A percentile compares a stretch with the other conserved stretches of the same genome.
Conservation (phyloP, 2,329 filamentous ascomycete species). For the Neonectria neomacrospora region DNA sequence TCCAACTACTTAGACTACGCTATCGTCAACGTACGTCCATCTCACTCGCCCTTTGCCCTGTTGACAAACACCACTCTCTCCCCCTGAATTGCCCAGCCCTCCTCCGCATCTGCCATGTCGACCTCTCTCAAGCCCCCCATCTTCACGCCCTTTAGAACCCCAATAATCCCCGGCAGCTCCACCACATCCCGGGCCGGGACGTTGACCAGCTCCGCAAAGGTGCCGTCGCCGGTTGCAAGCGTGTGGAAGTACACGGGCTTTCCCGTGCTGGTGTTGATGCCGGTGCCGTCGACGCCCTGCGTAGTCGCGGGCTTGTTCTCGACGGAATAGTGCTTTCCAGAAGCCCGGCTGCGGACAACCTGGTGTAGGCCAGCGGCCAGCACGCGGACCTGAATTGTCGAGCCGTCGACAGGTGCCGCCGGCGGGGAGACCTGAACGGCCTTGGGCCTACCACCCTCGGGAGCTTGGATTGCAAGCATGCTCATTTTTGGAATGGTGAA, state of each 20-base stretch:
- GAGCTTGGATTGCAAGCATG: background rate
- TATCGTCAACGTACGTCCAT: background rate
- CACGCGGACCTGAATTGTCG: background rate
- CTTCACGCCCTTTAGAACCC: background rate
- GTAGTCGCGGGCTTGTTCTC: constrained; percentile 59
- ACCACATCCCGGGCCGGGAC: constrained; percentile 52
- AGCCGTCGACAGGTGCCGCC: background rate
- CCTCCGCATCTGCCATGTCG: background rate
- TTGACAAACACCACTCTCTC: background rate
- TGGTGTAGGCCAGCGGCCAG: constrained; percentile 62
- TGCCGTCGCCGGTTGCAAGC: constrained; percentile 46
- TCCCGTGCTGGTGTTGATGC: constrained; percentile 55
- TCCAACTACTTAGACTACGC: background rate
- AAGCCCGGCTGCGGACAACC: constrained; percentile 64
- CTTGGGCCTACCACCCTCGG: background rate
- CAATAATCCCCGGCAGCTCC: constrained; percentile 47
- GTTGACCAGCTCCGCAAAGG: constrained; percentile 62
- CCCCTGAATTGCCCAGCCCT: background rate
- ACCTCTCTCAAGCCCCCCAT: background rate
- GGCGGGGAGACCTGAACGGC: background rate
- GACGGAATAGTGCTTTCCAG: constrained; percentile 64
- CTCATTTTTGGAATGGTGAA: background rate
- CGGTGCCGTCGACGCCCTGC: constrained; percentile 65
- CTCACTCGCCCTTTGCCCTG: background rate
- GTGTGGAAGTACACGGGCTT: constrained; percentile 61